Percentiles rank a stretch among this genome's conserved stretches.
Conservation (phyloP, 345 rosid genomes). For the Camelina laxa region DNA sequence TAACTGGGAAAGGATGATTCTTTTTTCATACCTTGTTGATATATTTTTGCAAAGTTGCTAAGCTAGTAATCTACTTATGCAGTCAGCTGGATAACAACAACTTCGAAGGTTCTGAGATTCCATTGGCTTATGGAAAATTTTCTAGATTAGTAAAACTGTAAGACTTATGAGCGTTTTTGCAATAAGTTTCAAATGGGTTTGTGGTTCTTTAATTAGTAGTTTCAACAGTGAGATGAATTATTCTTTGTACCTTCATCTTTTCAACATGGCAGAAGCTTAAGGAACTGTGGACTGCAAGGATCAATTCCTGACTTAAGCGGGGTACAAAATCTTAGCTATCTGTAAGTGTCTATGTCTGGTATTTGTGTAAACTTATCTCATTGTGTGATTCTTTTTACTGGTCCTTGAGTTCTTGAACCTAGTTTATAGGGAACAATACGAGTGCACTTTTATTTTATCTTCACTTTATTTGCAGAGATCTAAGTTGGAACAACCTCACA, state of each 20-base stretch:
- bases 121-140: constrained; percentile 59
- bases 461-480: constrained; percentile 57
- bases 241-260: constrained; percentile 22
- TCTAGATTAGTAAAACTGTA: constrained; percentile 67
- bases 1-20: neutral
- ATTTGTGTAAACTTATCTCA: neutral
- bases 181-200: neutral
- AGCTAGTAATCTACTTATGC: constrained; percentile 37
- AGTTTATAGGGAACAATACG: neutral
- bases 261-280: constrained; percentile 72
- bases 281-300: constrained; percentile 79
- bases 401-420: constrained; percentile 1
- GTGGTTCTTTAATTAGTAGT: neutral
- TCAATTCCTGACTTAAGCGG: constrained; percentile 73
- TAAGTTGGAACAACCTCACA: constrained; percentile 65
- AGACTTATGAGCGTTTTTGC: constrained; percentile 15
- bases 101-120: constrained; percentile 64
- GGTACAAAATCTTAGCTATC: constrained; percentile 52
- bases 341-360: constrained; percentile 56
- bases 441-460: neutral
- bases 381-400: constrained; percentile 27
- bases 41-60: neutral
- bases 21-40: neutral
- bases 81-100: constrained; percentile 93
- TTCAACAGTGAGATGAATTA: neutral